Percentiles rank a stretch among this genome's conserved stretches.
These are phyloP conservation scores for Orbilia quercus DNA, from an alignment of 2,329 filamentous ascomycete genomes.

Conservation along the genomic window DNA sequence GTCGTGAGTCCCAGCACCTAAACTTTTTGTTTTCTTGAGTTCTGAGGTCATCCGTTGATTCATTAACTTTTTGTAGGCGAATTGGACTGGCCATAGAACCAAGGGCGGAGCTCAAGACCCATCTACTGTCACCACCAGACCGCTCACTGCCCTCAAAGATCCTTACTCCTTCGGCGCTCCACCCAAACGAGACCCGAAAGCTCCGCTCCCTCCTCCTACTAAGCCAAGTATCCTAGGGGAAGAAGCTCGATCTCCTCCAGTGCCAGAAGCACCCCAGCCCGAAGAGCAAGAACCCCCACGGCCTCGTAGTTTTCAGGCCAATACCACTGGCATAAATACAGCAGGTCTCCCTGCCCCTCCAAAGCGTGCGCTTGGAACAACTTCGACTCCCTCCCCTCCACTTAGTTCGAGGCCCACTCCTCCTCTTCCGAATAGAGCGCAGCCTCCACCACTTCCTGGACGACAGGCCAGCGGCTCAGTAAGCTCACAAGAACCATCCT, in stretches of 20 bases:
- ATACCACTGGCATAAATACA: slow-evolving; percentile 78
- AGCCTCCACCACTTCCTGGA: slow-evolving; percentile 60
- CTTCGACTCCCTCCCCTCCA: slow-evolving; percentile 53
- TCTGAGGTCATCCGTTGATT: slow-evolving; percentile 46
- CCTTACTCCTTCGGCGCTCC: slow-evolving; percentile 82
- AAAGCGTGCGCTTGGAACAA: slow-evolving; percentile 61
- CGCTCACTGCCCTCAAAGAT: slow-evolving; percentile 78
- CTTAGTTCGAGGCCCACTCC: slow-evolving; percentile 56
- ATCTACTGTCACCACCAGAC: slow-evolving; percentile 66
- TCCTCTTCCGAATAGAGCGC: slow-evolving; percentile 55
- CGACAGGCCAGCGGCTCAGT: slow-evolving; percentile 58
- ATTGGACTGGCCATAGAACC: slow-evolving; percentile 67
- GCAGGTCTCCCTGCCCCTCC: slow-evolving; percentile 78
- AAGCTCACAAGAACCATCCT: slow-evolving; percentile 60
- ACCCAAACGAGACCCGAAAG: slow-evolving; percentile 72
- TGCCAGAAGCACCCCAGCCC: slow-evolving; percentile 62
- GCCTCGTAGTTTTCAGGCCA: slow-evolving; percentile 74
- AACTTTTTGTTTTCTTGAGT: slow-evolving; percentile 4
- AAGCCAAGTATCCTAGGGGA: slow-evolving; percentile 17
- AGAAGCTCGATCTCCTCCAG: slow-evolving; percentile 61
- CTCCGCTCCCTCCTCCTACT: slow-evolving; percentile 62
- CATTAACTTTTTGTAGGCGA: slow-evolving; percentile 65
- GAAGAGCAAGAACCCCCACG: slow-evolving; percentile 63
- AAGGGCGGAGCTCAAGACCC: slow-evolving; percentile 65
- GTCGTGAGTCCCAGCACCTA: slow-evolving; percentile 64